Percentiles rank a stretch among this genome's conserved stretches.
phyloP scores from a whole-genome alignment of 140 eudicot genomes.

The Ambrosia hybrid region DNA sequence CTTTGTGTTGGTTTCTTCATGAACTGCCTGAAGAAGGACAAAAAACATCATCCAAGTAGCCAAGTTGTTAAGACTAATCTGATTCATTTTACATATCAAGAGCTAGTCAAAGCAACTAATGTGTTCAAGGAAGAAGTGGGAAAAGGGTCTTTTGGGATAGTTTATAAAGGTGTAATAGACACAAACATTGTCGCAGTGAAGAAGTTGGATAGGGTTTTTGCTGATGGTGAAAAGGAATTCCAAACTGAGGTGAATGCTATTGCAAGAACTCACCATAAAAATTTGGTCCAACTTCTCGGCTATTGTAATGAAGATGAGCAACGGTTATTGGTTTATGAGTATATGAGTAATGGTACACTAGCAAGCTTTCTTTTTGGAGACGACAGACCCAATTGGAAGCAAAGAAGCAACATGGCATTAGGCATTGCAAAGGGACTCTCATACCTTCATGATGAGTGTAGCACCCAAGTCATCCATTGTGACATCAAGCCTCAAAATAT shows the following conservation, averaged over 20 bases:
- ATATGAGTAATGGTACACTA: conserved; percentile 49
- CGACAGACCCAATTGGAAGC: conserved; percentile 38
- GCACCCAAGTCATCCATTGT: conserved; percentile 54
- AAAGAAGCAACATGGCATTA: conserved; percentile 33
- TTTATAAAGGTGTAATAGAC: conserved; percentile 23
- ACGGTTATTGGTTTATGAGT: conserved; percentile 47
- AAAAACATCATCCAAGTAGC: neutral
- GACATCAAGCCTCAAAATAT: conserved; percentile 64
- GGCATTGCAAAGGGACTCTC: conserved; percentile 51
- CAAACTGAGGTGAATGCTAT: conserved; percentile 45
- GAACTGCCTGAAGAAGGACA: conserved; percentile 11
- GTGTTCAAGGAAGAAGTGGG: conserved; percentile 43
- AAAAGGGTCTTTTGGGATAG: conserved; percentile 35
- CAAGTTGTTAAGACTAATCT: conserved; percentile 21
- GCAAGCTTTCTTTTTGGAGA: conserved; percentile 41
- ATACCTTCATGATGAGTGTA: conserved; percentile 61
- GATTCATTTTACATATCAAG: conserved; percentile 33
- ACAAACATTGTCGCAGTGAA: conserved; percentile 39
- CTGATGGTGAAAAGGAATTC: conserved; percentile 48
- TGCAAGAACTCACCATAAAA: conserved; percentile 52
- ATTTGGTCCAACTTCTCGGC: conserved; percentile 44
- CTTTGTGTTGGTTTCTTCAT: conserved; percentile 30
- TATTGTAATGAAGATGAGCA: conserved; percentile 37
- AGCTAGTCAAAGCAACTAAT: conserved; percentile 43
- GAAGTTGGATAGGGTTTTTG: conserved; percentile 38